Percentiles rank a stretch among this genome's conserved stretches.
Evolutionary conservation across 2,329 filamentous ascomycete genomes (phyloP).

Genomic region (Didymella keratinophila): DNA sequence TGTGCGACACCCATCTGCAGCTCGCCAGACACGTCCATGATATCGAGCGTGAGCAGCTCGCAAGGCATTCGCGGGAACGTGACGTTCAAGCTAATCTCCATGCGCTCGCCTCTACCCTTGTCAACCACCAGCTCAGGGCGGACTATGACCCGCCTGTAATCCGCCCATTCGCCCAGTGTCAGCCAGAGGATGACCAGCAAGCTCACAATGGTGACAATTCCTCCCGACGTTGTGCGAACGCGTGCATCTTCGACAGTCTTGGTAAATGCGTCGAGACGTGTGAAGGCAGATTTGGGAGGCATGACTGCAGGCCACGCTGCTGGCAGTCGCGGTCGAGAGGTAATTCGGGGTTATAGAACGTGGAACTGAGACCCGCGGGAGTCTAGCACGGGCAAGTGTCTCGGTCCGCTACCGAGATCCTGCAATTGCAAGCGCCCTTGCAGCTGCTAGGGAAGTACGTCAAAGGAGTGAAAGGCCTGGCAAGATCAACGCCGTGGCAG

Average conservation of each 20-base stretch:
- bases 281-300: slow-evolving; percentile 92
- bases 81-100: slow-evolving; percentile 99
- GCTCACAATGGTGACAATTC: slow-evolving; percentile 91
- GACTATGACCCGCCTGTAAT: slow-evolving; percentile 86
- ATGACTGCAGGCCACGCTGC: slow-evolving; percentile 58
- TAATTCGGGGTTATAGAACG: slow-evolving; percentile 15
- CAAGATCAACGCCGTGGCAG: slow-evolving; percentile 33
- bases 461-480: slow-evolving; percentile 32
- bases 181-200: slow-evolving; percentile 88
- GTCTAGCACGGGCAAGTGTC: slow-evolving; percentile 22
- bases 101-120: slow-evolving; percentile 95
- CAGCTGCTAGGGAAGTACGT: slow-evolving; percentile 9
- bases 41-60: slow-evolving; percentile 93
- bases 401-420: slow-evolving; percentile 13
- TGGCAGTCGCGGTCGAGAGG: slow-evolving; percentile 7
- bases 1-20: slow-evolving; percentile 94
- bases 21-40: slow-evolving; percentile 99
- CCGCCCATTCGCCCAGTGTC: slow-evolving; percentile 93
- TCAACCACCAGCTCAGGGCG: slow-evolving; percentile 95
- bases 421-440: slow-evolving; percentile 27
- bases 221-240: slow-evolving; percentile 92
- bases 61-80: slow-evolving; percentile 94
- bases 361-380: slow-evolving; percentile 24
- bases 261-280: slow-evolving; percentile 95
- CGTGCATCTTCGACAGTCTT: slow-evolving; percentile 99